A percentile compares a stretch with the other conserved stretches of the same genome.
Conservation (phyloP, 768 basidiomycete genomes). For the Leccinum uliginosum region DNA sequence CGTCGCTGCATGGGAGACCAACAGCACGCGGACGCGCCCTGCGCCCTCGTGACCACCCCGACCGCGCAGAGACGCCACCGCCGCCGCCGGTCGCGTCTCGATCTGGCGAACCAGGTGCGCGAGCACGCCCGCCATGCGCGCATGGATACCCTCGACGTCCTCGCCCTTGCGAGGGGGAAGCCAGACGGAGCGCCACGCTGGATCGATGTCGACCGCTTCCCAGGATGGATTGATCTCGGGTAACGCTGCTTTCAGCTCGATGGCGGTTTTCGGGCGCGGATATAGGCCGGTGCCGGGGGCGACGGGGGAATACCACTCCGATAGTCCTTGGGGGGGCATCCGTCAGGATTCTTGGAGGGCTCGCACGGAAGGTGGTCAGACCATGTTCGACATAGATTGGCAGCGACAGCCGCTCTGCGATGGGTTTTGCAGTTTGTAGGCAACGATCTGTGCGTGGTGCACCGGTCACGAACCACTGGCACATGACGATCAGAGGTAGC, state of each 20-base stretch:
- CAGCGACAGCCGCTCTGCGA: slow-evolving; percentile 53
- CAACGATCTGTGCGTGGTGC: slow-evolving; percentile 61
- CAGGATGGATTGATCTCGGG: slow-evolving; percentile 61
- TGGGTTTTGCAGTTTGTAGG: slow-evolving; percentile 71
- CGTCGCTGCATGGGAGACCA: slow-evolving; percentile 76
- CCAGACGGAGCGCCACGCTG: slow-evolving; percentile 60
- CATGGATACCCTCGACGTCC: slow-evolving; percentile 55
- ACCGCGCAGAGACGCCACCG: slow-evolving; percentile 7
- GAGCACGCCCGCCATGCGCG: slow-evolving; percentile 52
- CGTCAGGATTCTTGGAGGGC: not conserved
- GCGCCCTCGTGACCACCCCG: slow-evolving; percentile 34
- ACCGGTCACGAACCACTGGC: not conserved
- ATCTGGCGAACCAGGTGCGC: slow-evolving; percentile 47
- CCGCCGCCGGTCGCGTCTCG: slow-evolving; percentile 36
- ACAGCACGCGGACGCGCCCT: slow-evolving; percentile 36
- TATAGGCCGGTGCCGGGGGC: slow-evolving; percentile 64
- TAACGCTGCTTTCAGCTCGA: slow-evolving; percentile 48
- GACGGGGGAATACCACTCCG: slow-evolving; percentile 80
- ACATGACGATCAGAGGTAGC: not conserved
- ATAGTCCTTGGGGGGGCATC: slow-evolving; percentile 42
- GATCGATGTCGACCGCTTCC: slow-evolving; percentile 58
- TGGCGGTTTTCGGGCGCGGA: slow-evolving; percentile 63
- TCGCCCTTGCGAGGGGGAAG: slow-evolving; percentile 75
- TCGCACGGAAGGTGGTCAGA: slow-evolving; percentile 22
- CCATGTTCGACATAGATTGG: slow-evolving; percentile 83